phyloP scores from a whole-genome alignment of 768 basidiomycete species.

The Pleurotus cornucopiae region DNA sequence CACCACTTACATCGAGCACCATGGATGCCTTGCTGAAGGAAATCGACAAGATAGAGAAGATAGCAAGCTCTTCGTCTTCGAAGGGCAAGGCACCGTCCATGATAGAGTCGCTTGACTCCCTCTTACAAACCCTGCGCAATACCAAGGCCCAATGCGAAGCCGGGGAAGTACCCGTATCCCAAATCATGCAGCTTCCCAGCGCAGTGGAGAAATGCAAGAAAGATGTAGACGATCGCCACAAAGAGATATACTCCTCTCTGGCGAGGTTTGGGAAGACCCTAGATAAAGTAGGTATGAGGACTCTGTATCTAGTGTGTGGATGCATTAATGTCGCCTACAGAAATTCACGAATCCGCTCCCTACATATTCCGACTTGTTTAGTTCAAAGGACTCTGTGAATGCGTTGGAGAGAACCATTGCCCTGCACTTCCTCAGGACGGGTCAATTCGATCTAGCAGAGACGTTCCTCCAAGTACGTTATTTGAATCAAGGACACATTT shows the following conservation, averaged over 20 bases:
- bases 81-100: conserved; percentile 55
- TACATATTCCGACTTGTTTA: conserved; percentile 63
- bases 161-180: conserved; percentile 44
- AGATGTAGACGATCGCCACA: conserved; percentile 83
- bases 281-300: conserved; percentile 68
- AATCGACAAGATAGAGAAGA: conserved; percentile 69
- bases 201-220: conserved; percentile 72
- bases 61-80: conserved; percentile 37
- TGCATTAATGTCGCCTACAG: conserved; percentile 28
- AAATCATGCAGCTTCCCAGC: conserved; percentile 46
- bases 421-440: conserved; percentile 74
- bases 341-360: conserved; percentile 59
- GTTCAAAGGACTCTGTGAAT: conserved; percentile 49
- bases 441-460: conserved; percentile 75
- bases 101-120: conserved; percentile 56
- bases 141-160: conserved; percentile 50
- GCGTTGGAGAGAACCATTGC: conserved; percentile 72
- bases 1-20: background rate
- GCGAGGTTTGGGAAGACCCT: conserved; percentile 79
- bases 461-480: conserved; percentile 63
- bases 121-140: conserved; percentile 54
- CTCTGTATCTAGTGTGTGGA: background rate
- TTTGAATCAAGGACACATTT: background rate
- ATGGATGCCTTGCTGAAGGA: conserved; percentile 82
- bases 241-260: conserved; percentile 78